Base-by-base conservation (phyloP, 371 early-diverging fungal species). In the Aphelidium insulamus region DNA sequence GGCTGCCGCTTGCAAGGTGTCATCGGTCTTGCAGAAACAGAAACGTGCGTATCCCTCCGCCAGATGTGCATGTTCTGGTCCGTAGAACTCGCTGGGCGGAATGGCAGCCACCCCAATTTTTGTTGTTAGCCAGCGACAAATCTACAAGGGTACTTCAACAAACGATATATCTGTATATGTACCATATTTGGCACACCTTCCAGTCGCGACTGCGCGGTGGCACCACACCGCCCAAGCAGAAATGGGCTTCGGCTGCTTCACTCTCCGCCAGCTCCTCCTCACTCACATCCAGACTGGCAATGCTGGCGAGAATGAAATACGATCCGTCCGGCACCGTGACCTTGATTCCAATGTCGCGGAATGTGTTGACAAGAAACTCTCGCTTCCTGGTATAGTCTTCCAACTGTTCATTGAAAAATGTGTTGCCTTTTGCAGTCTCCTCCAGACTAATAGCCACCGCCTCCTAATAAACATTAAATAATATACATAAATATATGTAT, bases 11-110 rank as follows among this genome's bases (percentile, higher is more conserved):
- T 78, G 66, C 17, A 92, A 45, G 7, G 72, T 73, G 30, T 83
- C 79, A 33, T 75, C 72, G 2, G 77, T 77, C 54, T 92, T 92
- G 58, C 91, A 88, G 49, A 85, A 92, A 21, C 85, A 84, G 46
- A 92, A 85, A 24, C 94, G 63, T 11, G 77, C 76, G 45, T 67
- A 75, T 39, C 80, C 47, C 22, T 69, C 65, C 2, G 81, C 84
- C 27, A 82, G 43, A 6, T 49, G 44, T 45, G 63, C 65, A 41
- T 81, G 69, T 5, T 64, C 68, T 32, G 57, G 57, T 23, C 63
- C 67, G 46, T 87, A 88, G 41, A 92, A 92, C 48, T 83, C 80
- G 21, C 76, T 67, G 2, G 85, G 80, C 22, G 94, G 94, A 43
- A 92, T 92, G 19, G 82, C 75, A 6, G 79, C 75, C 1, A 92